phyloP scores from a whole-genome alignment of 192 early-diverging fungal species.

The Rhizoclosmatium sp. region DNA sequence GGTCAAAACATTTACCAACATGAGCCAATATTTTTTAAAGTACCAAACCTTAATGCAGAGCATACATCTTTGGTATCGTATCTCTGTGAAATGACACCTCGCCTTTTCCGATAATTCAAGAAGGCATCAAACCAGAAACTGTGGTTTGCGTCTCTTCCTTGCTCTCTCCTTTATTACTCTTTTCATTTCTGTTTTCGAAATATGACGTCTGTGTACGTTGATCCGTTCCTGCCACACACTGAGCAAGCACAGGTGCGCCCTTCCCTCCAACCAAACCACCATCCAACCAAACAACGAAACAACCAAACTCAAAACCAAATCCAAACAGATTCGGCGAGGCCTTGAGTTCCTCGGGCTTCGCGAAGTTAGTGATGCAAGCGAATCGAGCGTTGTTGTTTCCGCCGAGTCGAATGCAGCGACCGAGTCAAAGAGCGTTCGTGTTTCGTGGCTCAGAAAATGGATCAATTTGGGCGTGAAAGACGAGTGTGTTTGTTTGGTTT shows the following conservation, averaged over 20 bases:
- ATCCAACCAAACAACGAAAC: not conserved
- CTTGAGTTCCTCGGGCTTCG: not conserved
- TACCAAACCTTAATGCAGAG: no score
- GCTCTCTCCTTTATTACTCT: no score
- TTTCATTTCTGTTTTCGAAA: not conserved
- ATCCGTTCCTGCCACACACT: not conserved
- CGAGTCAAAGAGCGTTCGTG: constrained; percentile 8
- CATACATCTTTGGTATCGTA: no score
- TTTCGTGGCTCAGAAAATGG: constrained; percentile 13
- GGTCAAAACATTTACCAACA: not conserved
- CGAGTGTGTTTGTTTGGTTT: not conserved
- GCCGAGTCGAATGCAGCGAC: not conserved
- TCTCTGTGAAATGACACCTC: no score
- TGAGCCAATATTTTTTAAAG: not conserved
- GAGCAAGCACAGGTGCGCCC: not conserved
- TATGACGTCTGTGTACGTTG: not conserved
- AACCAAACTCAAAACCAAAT: not conserved
- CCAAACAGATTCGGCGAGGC: not conserved
- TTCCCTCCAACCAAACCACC: not conserved
- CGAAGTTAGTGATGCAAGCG: not conserved
- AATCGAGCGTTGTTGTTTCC: not conserved
- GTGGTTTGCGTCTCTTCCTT: no score
- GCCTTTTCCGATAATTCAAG: no score
- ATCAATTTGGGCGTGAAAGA: not conserved
- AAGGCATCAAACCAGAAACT: no score